Evolutionary conservation across 2,329 filamentous ascomycete genomes (phyloP), one percentile per base, ranked within the genome.

Genomic region (Geosmithia flava): DNA sequence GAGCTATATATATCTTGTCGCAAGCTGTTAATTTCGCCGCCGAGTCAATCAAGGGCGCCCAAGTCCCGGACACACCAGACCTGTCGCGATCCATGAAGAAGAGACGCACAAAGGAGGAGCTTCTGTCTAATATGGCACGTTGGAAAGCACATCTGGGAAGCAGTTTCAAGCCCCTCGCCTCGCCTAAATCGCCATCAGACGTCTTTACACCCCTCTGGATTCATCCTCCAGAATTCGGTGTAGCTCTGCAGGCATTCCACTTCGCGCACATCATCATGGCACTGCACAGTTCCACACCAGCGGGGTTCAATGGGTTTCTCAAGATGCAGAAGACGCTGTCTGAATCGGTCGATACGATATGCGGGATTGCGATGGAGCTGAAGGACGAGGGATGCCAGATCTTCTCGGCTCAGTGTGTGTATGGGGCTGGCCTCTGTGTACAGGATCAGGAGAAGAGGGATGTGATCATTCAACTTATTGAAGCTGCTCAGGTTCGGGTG

Each of bases 21-120:
- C 69, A 75, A 54, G 71, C 70, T 17, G 70, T 80, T n/a, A 77
- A 80, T 52, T 80, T 75, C 58, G 72, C 72, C 44, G 75, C 75
- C 0, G 66, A 69, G 64, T 33, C 63, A 63, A 20, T 47, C 41
- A 42, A n/a, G n/a, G n/a, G n/a, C n/a, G n/a, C n/a, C n/a, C n/a
- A 29, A 37, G 42, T 7, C 42, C n/a, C 40, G n/a, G 20, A 20
- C 8, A 48, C 30, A 0, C 45, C 48, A 7, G 44, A 51, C 37
- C 46, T 42, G 6, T 48, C 51, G 13, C 43, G 47, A 3, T 47
- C 45, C 13, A 29, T 43, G 20, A 27, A 48, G 48, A 59, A 69
- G 19, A 45, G 16, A 13, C 42, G 17, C 6, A 29, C 45, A 10
- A 46, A 47, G 27, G 29, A 50, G 13, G 44, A 41, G 7, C 39